Evolutionary conservation across 2,329 filamentous ascomycete genomes (phyloP).

Genomic region (Cytospora mali): DNA sequence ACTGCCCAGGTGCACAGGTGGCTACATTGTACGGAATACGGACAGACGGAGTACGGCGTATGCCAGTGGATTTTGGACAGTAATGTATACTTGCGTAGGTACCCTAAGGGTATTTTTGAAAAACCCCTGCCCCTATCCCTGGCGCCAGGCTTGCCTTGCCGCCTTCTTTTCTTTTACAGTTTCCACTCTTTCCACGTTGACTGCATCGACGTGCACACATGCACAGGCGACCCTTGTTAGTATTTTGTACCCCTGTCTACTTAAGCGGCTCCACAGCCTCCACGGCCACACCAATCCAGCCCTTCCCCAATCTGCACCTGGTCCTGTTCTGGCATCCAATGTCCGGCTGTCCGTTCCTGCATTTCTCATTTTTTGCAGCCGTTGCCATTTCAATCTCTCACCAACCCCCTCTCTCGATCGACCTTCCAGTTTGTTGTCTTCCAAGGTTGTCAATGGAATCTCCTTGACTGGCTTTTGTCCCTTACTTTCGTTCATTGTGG

Average conservation of each 20-base stretch:
- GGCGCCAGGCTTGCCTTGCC: neutral
- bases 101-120: too few relatives aligned
- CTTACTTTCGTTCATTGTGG: constrained; percentile 7
- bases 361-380: constrained; percentile 18
- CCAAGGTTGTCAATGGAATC: constrained; percentile 12
- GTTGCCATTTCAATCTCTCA: constrained; percentile 14
- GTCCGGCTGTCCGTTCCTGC: constrained; percentile 20
- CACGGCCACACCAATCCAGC: constrained; percentile 6
- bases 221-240: neutral
- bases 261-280: constrained; percentile 11
- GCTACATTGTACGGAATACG: neutral
- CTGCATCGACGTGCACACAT: neutral
- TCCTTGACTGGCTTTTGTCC: neutral
- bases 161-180: neutral
- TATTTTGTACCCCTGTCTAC: neutral
- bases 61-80: neutral
- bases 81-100: too few relatives aligned
- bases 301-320: constrained; percentile 10
- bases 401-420: neutral
- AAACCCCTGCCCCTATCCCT: neutral
- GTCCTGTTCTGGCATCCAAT: constrained; percentile 13
- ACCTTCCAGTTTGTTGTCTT: constrained; percentile 6
- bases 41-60: neutral
- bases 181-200: neutral
- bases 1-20: neutral